phyloP scores from a whole-genome alignment of 208 protist species.

The Sergeia podlipaevii region DNA sequence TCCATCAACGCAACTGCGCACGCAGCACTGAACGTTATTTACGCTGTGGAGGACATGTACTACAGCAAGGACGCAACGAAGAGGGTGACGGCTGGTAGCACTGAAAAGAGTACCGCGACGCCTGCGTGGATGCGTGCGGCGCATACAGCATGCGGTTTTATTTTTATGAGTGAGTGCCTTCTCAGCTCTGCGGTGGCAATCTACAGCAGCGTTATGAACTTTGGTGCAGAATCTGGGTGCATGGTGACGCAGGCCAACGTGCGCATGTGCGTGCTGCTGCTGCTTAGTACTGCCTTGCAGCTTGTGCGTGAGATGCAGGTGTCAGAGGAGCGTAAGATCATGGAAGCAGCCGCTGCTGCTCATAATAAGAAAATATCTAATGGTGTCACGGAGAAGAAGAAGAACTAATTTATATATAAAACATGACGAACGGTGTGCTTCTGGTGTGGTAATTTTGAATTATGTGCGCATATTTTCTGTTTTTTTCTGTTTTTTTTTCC shows the following conservation, averaged over 20 bases:
- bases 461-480: constrained; percentile 1
- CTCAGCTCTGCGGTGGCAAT: constrained; percentile 22
- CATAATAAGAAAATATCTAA: too few species aligned
- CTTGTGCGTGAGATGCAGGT: constrained; percentile 7
- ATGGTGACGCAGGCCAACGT: constrained; percentile 36
- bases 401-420: constrained; percentile 10
- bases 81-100: not conserved
- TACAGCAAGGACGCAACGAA: constrained; percentile 2
- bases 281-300: constrained; percentile 22
- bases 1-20: constrained; percentile 8
- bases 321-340: not conserved
- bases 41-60: not conserved
- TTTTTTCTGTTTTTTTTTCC: constrained; percentile 5
- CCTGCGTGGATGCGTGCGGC: constrained; percentile 7
- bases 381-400: constrained; percentile 31
- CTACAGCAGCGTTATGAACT: constrained; percentile 46
- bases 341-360: not conserved
- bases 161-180: constrained; percentile 22
- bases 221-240: constrained; percentile 26
- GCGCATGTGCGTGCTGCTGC: constrained; percentile 30
- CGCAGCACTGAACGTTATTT: not conserved
- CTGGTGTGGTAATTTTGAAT: not conserved
- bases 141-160: constrained; percentile 1
- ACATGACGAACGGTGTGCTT: not conserved
- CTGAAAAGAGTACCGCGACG: constrained; percentile 14